Conservation (phyloP, 352 stramenopile genomes). For the Globisporangium polare region DNA sequence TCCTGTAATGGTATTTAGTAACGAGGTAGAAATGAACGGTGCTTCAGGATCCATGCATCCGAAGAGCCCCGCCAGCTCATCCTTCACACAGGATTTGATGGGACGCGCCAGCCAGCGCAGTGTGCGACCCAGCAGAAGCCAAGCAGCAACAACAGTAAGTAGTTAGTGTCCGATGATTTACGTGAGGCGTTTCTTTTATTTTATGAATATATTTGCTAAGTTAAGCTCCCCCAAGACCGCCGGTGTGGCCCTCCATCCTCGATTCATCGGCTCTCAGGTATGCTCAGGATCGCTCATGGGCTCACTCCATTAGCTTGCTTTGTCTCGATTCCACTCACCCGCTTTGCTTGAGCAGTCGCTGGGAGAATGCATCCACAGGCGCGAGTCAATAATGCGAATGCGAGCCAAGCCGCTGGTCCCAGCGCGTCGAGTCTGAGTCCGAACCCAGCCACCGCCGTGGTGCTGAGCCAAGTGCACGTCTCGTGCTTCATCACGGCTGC, state of each 20-base stretch:
- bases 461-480: slow-evolving; percentile 46
- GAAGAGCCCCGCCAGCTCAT: neutral
- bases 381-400: neutral
- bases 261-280: neutral
- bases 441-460: slow-evolving; percentile 8
- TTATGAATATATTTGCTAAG: slow-evolving; percentile 18
- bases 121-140: neutral
- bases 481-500: slow-evolving; percentile 71
- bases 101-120: neutral
- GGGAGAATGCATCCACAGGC: neutral
- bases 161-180: slow-evolving; percentile 8
- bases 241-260: neutral
- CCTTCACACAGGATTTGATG: slow-evolving; percentile 7
- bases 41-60: neutral
- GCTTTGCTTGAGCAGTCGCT: slow-evolving; percentile 6
- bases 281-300: neutral
- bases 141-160: slow-evolving; percentile 6
- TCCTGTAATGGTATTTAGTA: slow-evolving; percentile 23
- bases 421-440: slow-evolving; percentile 1
- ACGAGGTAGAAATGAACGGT: slow-evolving; percentile 14
- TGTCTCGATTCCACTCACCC: neutral
- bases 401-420: neutral
- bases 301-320: neutral
- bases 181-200: slow-evolving; percentile 10
- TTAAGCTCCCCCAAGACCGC: slow-evolving; percentile 10